Base-by-base conservation (phyloP, 1,284 basidiomycete genomes). In the Cryptococcus amylolentus region DNA sequence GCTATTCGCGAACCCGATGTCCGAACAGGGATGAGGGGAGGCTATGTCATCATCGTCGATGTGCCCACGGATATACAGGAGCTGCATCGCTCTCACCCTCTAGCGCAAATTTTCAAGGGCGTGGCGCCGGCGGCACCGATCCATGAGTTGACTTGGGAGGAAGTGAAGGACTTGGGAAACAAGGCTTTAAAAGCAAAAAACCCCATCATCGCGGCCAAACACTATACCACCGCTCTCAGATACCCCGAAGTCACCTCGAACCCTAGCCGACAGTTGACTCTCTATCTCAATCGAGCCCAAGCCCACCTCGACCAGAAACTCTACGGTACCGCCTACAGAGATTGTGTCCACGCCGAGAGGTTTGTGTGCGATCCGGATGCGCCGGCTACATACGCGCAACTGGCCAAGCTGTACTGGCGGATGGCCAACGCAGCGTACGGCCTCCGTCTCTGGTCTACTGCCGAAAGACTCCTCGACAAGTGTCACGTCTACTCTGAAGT, bases 1-100 rank as follows among this genome's bases (percentile, higher is more conserved):
- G 52, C 52, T 18, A 49, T 58, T 26, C 31, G 27, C 10, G 57
- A 58, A 28, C 57, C 49, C 7, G 27, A 43, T n/a, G 18, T 58
- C 38, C 49, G 28, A 26, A 50, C 38, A 16, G 49, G 23, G 10
- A 5, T 18, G 3, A 39, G 4, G 12, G 53, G 28, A 2, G 28
- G 20, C 10, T 31, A 31, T 37, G 54, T 28, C 2, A 27, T 59
- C 18, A 23, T 44, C 2, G 57, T 56, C 4, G 46, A 51, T n/a
- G 39, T 49, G 8, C 51, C 54, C 18, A 40, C 42, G 23, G 52
- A 54, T 20, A 39, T 61, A 8, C 38, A 48, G 14, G 40, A 43
- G 35, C 26, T 58, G 14, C 51, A 52, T 35, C 9, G 26, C 7
- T 16, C 26, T 13, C 16, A 18, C 9, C 14, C 12, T 28, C 23